Evolutionary conservation across 2,329 filamentous ascomycete species (phyloP).

Genomic region (Pseudogymnoascus sp.): DNA sequence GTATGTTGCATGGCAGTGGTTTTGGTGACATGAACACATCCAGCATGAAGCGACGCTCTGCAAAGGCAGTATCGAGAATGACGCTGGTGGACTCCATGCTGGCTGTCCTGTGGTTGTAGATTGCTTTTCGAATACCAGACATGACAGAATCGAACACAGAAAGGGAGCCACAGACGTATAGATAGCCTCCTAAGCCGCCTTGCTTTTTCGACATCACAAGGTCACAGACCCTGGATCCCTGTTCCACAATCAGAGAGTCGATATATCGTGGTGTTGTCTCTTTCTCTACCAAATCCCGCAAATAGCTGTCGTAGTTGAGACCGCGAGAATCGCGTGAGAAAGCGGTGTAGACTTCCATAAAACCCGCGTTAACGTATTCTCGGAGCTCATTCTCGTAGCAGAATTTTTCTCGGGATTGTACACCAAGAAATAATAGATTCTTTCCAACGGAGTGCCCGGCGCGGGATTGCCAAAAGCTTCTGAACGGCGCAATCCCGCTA

Average conservation of each 20-base stretch:
- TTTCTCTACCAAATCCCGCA: conserved; percentile 39
- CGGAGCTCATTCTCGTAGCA: conserved; percentile 42
- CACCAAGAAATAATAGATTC: conserved; percentile 42
- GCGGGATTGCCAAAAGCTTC: conserved; percentile 45
- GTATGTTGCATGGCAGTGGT: conserved; percentile 40
- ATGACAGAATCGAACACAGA: conserved; percentile 46
- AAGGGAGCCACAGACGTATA: conserved; percentile 42
- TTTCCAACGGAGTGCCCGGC: conserved; percentile 33
- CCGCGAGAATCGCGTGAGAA: conserved; percentile 43
- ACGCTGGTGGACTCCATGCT: conserved; percentile 43
- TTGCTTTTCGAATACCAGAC: conserved; percentile 45
- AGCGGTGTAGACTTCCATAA: conserved; percentile 44
- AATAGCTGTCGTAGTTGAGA: conserved; percentile 35
- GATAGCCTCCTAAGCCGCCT: conserved; percentile 39
- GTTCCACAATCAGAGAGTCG: conserved; percentile 42
- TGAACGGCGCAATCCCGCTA: conserved; percentile 44
- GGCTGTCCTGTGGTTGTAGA: conserved; percentile 43
- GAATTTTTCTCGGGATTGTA: conserved; percentile 44
- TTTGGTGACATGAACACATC: conserved; percentile 50
- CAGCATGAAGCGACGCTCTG: conserved; percentile 46
- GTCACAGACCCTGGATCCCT: conserved; percentile 42
- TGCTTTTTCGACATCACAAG: conserved; percentile 49
- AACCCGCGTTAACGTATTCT: conserved; percentile 36
- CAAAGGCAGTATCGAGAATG: conserved; percentile 44
- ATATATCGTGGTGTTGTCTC: conserved; percentile 43